phyloP scores from a whole-genome alignment of 768 basidiomycete species.

The Xerocomus potaroensis region DNA sequence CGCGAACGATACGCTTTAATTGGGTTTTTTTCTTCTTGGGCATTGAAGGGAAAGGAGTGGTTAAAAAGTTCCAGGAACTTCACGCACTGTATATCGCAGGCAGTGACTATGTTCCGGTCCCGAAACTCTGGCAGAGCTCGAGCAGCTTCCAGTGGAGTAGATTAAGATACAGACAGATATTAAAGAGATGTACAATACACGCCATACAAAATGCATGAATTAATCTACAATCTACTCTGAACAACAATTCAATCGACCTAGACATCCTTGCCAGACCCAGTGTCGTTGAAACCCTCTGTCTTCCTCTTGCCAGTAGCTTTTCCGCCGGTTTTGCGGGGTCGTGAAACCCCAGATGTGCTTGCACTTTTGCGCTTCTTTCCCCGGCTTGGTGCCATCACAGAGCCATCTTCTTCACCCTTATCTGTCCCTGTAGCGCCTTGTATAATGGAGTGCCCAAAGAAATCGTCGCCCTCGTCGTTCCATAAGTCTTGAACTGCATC shows the following conservation, averaged over 20 bases:
- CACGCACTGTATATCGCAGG: too few relatives aligned
- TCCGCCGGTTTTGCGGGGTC: conserved; percentile 31
- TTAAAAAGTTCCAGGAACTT: background rate
- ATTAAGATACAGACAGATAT: conserved; percentile 20
- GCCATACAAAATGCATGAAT: conserved; percentile 25
- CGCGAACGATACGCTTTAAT: conserved; percentile 67
- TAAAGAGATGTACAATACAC: conserved; percentile 31
- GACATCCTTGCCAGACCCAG: conserved; percentile 23
- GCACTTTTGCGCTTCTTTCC: conserved; percentile 35
- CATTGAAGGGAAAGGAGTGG: conserved; percentile 36
- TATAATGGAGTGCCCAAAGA: conserved; percentile 60
- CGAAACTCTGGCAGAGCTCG: too few relatives aligned
- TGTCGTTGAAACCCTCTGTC: conserved; percentile 20
- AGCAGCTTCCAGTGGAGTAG: too few relatives aligned
- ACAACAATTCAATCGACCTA: conserved; percentile 18
- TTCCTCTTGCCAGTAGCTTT: conserved; percentile 31
- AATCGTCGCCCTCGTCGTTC: conserved; percentile 86
- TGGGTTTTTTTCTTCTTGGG: conserved; percentile 85
- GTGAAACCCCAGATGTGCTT: conserved; percentile 10
- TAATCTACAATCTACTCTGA: conserved; percentile 27
- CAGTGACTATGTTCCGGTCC: too few relatives aligned
- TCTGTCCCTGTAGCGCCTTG: conserved; percentile 19
- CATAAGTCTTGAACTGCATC: conserved; percentile 59
- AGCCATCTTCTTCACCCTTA: conserved; percentile 30
- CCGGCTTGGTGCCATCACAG: conserved; percentile 19